Base-by-base conservation (phyloP, 1,139 yeast species). In the Saccharomycopsis hybrid region DNA sequence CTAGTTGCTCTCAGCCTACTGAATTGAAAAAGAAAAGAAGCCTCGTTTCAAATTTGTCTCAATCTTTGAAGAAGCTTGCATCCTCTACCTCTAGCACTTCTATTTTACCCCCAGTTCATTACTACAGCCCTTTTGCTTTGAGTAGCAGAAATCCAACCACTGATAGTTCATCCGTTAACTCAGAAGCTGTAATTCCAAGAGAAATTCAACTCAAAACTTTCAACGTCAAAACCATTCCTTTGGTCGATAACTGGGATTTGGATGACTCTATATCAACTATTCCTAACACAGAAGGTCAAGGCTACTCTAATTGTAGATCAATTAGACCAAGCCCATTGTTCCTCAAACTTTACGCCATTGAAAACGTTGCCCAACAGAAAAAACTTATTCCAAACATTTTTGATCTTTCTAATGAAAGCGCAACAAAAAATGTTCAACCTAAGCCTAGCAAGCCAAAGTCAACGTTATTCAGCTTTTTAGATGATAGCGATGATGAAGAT, bases 381-480 rank as follows among this genome's bases (percentile, higher is more conserved):
- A 36, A 37, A 11, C 36, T 53, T n/a, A 40, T 53, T 13, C 56
- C 56, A 29, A 53, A 53, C 39, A 51, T 53, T 33, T 53, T 53
- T 27, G 44, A 46, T 8, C 3, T 46, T 5, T 36, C 32, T 9
- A 25, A 41, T 27, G 36, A 41, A 25, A 32, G n/a, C n/a, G 32
- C 7, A 8, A 5, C 35, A 31, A 31, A 31, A 11, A 7, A 31
- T 7, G 11, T 8, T 8, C 35, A 31, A 31, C 35, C 7, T 7
- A 7, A 11, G 35, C 35, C 7, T 7, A 7, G 24, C 4, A 11
- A 25, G 30, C 18, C 29, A 33, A 30, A 43, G 24, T 59, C 24
- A 49, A 60, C 30, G 62, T 60, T 42, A 58, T 62, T 48, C 33
- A 48, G 56, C 2, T 59, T 60, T 1, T 44, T 56, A 40, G 60